Evolutionary conservation across 176 grass and related monocot genomes (phyloP).

Genomic region (Hyparrhenia diplandra): DNA sequence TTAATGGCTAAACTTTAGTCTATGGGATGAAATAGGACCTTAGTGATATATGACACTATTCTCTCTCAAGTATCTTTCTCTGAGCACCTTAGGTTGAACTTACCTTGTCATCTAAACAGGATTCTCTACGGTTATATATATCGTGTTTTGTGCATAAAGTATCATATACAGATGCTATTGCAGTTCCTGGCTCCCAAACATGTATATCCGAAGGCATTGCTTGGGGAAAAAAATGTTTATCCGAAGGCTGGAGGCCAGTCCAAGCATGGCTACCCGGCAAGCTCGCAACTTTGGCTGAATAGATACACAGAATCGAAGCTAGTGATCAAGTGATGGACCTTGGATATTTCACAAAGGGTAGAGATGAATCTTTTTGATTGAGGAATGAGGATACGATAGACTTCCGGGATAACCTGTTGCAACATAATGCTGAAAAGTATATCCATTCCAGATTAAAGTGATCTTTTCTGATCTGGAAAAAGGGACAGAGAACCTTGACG

Average conservation of each 20-base stretch:
- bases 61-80: background rate
- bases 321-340: background rate
- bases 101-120: background rate
- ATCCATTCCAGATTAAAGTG: background rate
- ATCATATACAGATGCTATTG: background rate
- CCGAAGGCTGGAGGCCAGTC: background rate
- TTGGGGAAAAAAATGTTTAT: background rate
- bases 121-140: background rate
- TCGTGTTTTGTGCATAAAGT: background rate
- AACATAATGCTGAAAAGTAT: background rate
- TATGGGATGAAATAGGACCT: background rate
- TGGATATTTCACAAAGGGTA: slow-evolving; percentile 24
- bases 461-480: background rate
- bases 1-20: background rate
- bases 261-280: background rate
- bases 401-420: background rate
- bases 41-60: background rate
- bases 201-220: background rate
- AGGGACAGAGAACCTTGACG: background rate
- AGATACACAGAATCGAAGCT: background rate
- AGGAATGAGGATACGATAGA: background rate
- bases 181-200: background rate
- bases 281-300: background rate
- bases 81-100: background rate
- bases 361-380: slow-evolving; percentile 16